Base-by-base conservation (phyloP, 148 eudicot genomes). In the Euryodendron excelsum region DNA sequence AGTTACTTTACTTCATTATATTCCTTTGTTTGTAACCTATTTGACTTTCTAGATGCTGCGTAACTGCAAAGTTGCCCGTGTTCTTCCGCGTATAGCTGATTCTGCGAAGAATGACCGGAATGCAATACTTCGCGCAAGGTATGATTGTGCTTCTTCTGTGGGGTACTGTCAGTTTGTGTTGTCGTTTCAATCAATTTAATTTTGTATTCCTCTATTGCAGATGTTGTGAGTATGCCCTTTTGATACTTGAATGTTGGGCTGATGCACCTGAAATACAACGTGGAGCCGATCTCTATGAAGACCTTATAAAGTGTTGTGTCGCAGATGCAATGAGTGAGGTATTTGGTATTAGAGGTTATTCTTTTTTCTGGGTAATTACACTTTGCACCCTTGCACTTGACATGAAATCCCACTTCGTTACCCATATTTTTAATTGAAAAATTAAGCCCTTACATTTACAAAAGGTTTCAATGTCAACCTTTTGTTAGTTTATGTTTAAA, bases 291-390 rank as follows among this genome's bases (percentile, higher is more conserved):
- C 90, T 96, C 5, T 96, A 93, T 87, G 99, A 96, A 85, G 99
- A 96, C 82, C 81, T 96, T 64, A 89, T 96, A 59, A 93, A 86
- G 75, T 93, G 97, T 83, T 93, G 97, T 86, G 98, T 96, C 58
- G 92, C 88, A 45, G 99, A 96, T 85, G 99, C 99, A 78, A 93
- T 96, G 90, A 93, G 98, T 79, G 99, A 96, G 97, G 99, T 96
- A 88, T 63, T 34, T 37, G 56, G 52, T 45, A 47, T n/a, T n/a
- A n/a, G n/a, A n/a, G n/a, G n/a, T n/a, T n/a, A n/a, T n/a, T n/a
- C n/a, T n/a, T n/a, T n/a, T n/a, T n/a, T n/a, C n/a, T n/a, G n/a
- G n/a, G n/a, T n/a, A n/a, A n/a, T n/a, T n/a, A n/a, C n/a, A n/a
- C n/a, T n/a, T n/a, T n/a, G n/a, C n/a, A n/a, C n/a, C n/a, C n/a